phyloP scores from a whole-genome alignment of 495 filamentous ascomycete genomes.

The Penicillium malachiteum region DNA sequence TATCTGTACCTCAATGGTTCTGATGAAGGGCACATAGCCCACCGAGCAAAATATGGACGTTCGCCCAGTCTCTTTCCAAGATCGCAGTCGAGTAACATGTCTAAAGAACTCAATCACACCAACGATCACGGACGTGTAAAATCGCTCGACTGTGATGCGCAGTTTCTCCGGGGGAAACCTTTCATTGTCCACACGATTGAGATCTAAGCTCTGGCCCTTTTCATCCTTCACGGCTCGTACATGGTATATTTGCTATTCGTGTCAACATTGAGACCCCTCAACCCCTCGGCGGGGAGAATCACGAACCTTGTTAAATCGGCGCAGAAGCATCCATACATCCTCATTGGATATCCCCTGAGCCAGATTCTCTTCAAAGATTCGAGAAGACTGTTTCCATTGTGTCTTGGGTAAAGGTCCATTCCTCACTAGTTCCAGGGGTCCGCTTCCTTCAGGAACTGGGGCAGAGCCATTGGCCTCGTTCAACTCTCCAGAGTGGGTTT shows the following conservation, averaged over 20 bases:
- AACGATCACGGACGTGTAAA: constrained; percentile 81
- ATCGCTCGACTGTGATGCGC: constrained; percentile 72
- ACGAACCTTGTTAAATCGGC: constrained; percentile 71
- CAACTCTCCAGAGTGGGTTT: constrained; percentile 15
- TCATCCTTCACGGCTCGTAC: constrained; percentile 64
- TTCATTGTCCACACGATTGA: constrained; percentile 78
- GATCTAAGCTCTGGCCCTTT: constrained; percentile 64
- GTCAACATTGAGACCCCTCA: constrained; percentile 7
- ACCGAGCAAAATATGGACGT: constrained; percentile 68
- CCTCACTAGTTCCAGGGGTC: constrained; percentile 8
- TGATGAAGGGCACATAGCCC: neutral
- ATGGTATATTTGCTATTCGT: constrained; percentile 78
- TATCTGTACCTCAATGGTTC: neutral
- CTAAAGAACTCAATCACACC: constrained; percentile 64
- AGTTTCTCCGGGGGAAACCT: constrained; percentile 87
- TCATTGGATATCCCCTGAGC: constrained; percentile 68
- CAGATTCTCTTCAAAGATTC: constrained; percentile 20
- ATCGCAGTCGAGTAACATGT: constrained; percentile 73
- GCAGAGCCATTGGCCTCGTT: constrained; percentile 15
- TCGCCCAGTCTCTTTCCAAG: constrained; percentile 71
- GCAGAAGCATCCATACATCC: constrained; percentile 71
- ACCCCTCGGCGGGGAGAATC: neutral
- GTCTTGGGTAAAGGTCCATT: constrained; percentile 4
- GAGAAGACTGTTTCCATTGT: constrained; percentile 26
- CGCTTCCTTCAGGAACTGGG: constrained; percentile 7